These are phyloP conservation scores for Pythium brassicae DNA, from an alignment of 352 stramenopile species.

Conservation along the genomic window DNA sequence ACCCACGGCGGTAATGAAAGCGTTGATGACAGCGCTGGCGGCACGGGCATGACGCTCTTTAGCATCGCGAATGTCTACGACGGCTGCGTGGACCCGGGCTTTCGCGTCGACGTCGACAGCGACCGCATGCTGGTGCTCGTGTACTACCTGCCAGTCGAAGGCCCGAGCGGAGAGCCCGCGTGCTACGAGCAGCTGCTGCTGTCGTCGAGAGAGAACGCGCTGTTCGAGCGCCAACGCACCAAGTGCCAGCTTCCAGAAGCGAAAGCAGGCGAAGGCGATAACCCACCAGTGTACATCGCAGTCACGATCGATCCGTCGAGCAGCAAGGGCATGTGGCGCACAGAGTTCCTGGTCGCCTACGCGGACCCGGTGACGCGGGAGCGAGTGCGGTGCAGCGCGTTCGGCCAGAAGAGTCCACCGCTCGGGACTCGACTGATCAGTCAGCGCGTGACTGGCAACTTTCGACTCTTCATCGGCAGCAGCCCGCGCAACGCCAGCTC, in stretches of 20 bases:
- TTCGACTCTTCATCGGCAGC: slow-evolving; percentile 58
- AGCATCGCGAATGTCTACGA: slow-evolving; percentile 61
- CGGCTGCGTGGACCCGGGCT: slow-evolving; percentile 56
- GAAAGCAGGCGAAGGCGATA: slow-evolving; percentile 23
- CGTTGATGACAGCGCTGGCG: slow-evolving; percentile 6
- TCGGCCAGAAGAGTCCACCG: slow-evolving; percentile 19
- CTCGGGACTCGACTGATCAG: slow-evolving; percentile 20
- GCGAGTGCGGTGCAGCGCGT: slow-evolving; percentile 31
- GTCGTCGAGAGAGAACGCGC: slow-evolving; percentile 7
- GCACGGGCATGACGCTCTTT: slow-evolving; percentile 67
- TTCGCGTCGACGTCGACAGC: slow-evolving; percentile 59
- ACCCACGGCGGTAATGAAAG: not conserved
- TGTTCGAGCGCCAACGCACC: slow-evolving; percentile 13
- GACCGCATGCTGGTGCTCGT: slow-evolving; percentile 55
- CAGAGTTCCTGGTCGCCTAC: slow-evolving; percentile 58
- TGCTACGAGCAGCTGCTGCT: slow-evolving; percentile 58
- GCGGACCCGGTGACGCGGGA: slow-evolving; percentile 39
- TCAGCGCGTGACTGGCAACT: slow-evolving; percentile 49
- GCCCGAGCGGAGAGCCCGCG: slow-evolving; percentile 23
- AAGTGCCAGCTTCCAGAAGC: slow-evolving; percentile 33
- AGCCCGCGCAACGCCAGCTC: slow-evolving; percentile 54
- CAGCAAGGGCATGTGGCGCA: slow-evolving; percentile 20
- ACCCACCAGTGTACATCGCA: slow-evolving; percentile 50
- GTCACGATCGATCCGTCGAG: slow-evolving; percentile 45
- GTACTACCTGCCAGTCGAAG: slow-evolving; percentile 52